A percentile compares a stretch with the other conserved stretches of the same genome.
Conservation (phyloP, 768 basidiomycete species). For the Filobasidium floriforme region DNA sequence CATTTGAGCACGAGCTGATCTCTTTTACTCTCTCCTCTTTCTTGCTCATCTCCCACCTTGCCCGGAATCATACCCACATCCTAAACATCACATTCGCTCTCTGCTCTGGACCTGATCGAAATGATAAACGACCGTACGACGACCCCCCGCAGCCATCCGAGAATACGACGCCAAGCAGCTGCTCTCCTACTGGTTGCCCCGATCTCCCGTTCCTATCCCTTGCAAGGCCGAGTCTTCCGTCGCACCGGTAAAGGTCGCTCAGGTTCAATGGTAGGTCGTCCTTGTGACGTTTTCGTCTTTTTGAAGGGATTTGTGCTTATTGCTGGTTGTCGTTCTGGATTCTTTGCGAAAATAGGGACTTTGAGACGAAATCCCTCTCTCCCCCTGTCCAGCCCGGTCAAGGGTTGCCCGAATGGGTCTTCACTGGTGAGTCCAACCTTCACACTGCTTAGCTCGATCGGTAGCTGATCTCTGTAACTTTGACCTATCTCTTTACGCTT, state of each 20-base stretch:
- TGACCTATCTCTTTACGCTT: neutral
- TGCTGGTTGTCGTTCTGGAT: neutral
- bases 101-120: too few relatives aligned
- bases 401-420: slow-evolving; percentile 47
- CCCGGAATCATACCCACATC: neutral
- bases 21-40: neutral
- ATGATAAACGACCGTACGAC: too few relatives aligned
- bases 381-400: slow-evolving; percentile 45
- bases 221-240: slow-evolving; percentile 52
- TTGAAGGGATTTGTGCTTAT: neutral
- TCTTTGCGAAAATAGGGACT: slow-evolving; percentile 32
- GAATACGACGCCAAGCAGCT: slow-evolving; percentile 99
- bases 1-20: neutral
- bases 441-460: neutral
- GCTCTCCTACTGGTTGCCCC: slow-evolving; percentile 91
- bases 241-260: slow-evolving; percentile 63
- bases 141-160: slow-evolving; percentile 59
- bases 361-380: slow-evolving; percentile 40
- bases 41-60: neutral
- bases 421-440: slow-evolving; percentile 29
- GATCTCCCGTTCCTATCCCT: slow-evolving; percentile 63
- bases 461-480: neutral
- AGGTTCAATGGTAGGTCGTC: slow-evolving; percentile 43
- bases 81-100: too few relatives aligned
- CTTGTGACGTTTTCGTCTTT: neutral